A percentile compares a stretch with the other conserved stretches of the same genome.
Evolutionary conservation across 2,329 filamentous ascomycete species (phyloP).

Genomic region (Alternaria viburni): DNA sequence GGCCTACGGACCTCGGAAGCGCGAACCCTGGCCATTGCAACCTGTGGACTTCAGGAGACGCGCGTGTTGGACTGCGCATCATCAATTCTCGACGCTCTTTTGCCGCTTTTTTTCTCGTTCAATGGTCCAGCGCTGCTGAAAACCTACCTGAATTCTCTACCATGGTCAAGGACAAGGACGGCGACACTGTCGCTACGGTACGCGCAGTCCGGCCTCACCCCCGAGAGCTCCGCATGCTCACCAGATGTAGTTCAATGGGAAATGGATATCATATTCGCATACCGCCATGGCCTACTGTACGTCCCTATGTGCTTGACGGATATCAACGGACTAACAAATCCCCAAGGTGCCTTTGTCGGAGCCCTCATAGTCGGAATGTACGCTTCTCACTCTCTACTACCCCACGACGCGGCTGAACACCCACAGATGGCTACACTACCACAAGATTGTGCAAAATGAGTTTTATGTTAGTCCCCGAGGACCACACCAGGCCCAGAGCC

Average conservation of each 20-base stretch:
- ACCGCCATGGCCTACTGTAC: slow-evolving; percentile 81
- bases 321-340: slow-evolving; percentile 16
- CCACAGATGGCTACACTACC: slow-evolving; percentile 78
- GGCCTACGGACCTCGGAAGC: slow-evolving; percentile 26
- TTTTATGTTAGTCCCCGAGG: slow-evolving; percentile 65
- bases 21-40: slow-evolving; percentile 27
- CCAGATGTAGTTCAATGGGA: slow-evolving; percentile 71
- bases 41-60: slow-evolving; percentile 36
- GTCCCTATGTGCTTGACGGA: not conserved
- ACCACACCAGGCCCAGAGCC: not conserved
- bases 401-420: slow-evolving; percentile 28
- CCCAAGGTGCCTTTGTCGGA: slow-evolving; percentile 78
- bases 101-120: slow-evolving; percentile 25
- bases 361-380: slow-evolving; percentile 77
- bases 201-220: slow-evolving; percentile 30
- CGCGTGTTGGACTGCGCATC: slow-evolving; percentile 17
- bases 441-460: slow-evolving; percentile 98
- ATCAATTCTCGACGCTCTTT: slow-evolving; percentile 39
- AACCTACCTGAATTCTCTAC: slow-evolving; percentile 7
- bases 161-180: slow-evolving; percentile 69
- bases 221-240: slow-evolving; percentile 38
- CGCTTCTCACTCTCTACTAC: not conserved
- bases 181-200: slow-evolving; percentile 67
- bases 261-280: slow-evolving; percentile 90
- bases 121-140: slow-evolving; percentile 18